Conservation (phyloP, 257 asterid genomes). For the Oldenlandia corymbosa region DNA sequence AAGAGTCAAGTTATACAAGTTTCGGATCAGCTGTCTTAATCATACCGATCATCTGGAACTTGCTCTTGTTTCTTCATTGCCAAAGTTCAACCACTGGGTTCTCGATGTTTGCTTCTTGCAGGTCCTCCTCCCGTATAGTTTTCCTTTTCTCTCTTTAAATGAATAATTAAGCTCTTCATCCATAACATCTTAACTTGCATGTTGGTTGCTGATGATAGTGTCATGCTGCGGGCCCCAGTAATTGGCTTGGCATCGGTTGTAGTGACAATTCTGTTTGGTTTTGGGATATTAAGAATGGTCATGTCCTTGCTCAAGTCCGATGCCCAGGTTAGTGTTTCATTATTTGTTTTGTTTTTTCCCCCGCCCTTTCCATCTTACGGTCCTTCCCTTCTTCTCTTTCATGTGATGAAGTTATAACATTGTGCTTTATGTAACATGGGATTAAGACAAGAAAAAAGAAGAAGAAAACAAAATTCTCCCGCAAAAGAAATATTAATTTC, state of each 20-base stretch:
- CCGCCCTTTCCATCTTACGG: too few species aligned
- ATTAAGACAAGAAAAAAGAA: too few species aligned
- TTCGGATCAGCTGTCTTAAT: slow-evolving; percentile 24
- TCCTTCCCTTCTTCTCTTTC: too few species aligned
- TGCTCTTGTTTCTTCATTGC: slow-evolving; percentile 47
- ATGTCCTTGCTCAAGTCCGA: slow-evolving; percentile 48
- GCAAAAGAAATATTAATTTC: too few species aligned
- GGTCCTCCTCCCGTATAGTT: too few species aligned
- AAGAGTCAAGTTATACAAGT: slow-evolving; percentile 66
- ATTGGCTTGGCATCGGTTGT: slow-evolving; percentile 70
- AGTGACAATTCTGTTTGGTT: slow-evolving; percentile 71
- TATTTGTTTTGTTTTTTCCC: too few species aligned
- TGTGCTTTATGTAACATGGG: too few species aligned
- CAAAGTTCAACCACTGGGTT: slow-evolving; percentile 76
- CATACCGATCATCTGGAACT: slow-evolving; percentile 22
- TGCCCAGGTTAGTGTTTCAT: slow-evolving; percentile 69
- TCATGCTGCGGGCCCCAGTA: not conserved
- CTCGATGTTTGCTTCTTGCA: slow-evolving; percentile 71
- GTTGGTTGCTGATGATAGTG: slow-evolving; percentile 36
- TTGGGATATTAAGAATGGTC: slow-evolving; percentile 51
- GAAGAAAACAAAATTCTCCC: too few species aligned
- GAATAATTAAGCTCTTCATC: not conserved
- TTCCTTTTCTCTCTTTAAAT: not conserved
- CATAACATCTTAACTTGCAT: slow-evolving; percentile 1
- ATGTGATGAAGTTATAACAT: too few species aligned